phyloP scores from a whole-genome alignment of 768 basidiomycete species.

The Phylloporus sp. region DNA sequence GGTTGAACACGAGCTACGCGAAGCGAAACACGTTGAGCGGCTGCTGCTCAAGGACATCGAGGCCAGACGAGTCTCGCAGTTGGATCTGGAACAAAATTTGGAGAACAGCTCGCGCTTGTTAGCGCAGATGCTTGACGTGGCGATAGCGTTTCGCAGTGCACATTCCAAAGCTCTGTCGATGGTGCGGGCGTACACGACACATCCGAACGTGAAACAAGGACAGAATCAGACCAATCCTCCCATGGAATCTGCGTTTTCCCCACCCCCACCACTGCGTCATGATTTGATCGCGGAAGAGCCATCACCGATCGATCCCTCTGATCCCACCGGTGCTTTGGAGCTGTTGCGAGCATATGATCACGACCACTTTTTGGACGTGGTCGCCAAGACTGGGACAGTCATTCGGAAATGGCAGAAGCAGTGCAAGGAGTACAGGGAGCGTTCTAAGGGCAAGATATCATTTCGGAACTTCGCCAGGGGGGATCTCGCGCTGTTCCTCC shows the following conservation, averaged over 20 bases:
- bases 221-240: slow-evolving; percentile 26
- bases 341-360: slow-evolving; percentile 73
- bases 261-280: slow-evolving; percentile 40
- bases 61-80: slow-evolving; percentile 63
- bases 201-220: slow-evolving; percentile 51
- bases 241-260: slow-evolving; percentile 50
- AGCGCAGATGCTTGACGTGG: slow-evolving; percentile 79
- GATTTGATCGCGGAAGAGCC: slow-evolving; percentile 57
- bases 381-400: slow-evolving; percentile 77
- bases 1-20: slow-evolving; percentile 65
- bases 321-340: slow-evolving; percentile 67
- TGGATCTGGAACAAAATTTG: slow-evolving; percentile 60
- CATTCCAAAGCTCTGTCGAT: slow-evolving; percentile 69
- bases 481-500: slow-evolving; percentile 92
- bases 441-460: slow-evolving; percentile 94
- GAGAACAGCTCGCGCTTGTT: slow-evolving; percentile 66
- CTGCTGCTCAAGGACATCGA: slow-evolving; percentile 72
- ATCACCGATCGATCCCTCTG: slow-evolving; percentile 73
- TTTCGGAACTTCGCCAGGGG: slow-evolving; percentile 95
- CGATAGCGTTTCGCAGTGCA: slow-evolving; percentile 71
- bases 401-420: slow-evolving; percentile 98
- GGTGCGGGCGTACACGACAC: slow-evolving; percentile 52
- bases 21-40: slow-evolving; percentile 62
- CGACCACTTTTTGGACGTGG: slow-evolving; percentile 78
- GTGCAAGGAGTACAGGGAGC: slow-evolving; percentile 92